Conservation (phyloP, 495 filamentous ascomycete genomes). For the Extremus antarcticus region DNA sequence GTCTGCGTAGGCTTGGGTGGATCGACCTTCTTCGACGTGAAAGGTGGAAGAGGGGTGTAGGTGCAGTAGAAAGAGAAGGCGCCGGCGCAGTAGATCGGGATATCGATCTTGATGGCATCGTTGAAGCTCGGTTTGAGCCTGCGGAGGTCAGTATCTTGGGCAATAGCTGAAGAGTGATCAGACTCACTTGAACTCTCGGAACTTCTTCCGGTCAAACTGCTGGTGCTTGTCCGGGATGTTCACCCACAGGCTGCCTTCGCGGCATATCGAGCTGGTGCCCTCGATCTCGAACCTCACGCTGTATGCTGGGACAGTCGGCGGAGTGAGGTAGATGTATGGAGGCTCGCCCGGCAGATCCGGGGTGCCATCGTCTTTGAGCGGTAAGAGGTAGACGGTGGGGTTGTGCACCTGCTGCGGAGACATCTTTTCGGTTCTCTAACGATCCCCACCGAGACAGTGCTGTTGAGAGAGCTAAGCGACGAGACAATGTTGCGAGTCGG, state of each 20-base stretch:
- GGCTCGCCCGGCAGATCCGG: slow-evolving; percentile 71
- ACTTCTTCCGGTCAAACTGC: slow-evolving; percentile 63
- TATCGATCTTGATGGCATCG: slow-evolving; percentile 74
- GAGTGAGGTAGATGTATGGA: slow-evolving; percentile 75
- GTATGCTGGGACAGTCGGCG: slow-evolving; percentile 59
- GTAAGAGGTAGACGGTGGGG: slow-evolving; percentile 61
- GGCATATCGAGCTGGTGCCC: slow-evolving; percentile 89
- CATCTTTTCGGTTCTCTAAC: slow-evolving; percentile 2
- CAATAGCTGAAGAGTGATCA: neutral
- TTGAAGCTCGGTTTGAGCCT: slow-evolving; percentile 91
- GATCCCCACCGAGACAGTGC: neutral
- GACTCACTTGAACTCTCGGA: slow-evolving; percentile 76
- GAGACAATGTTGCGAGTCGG: too few relatives aligned
- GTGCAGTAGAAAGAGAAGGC: slow-evolving; percentile 94
- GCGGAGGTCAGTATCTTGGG: slow-evolving; percentile 1
- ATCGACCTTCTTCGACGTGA: slow-evolving; percentile 46
- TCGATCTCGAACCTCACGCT: slow-evolving; percentile 85
- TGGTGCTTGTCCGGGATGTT: slow-evolving; percentile 74
- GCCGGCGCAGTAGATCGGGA: slow-evolving; percentile 73
- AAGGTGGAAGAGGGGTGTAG: slow-evolving; percentile 73
- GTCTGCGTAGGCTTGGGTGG: slow-evolving; percentile 53
- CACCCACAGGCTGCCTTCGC: slow-evolving; percentile 87
- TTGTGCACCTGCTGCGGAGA: slow-evolving; percentile 17
- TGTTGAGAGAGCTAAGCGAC: too few relatives aligned
- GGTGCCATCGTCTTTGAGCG: slow-evolving; percentile 81